Conservation (phyloP, 768 basidiomycete species). For the Lactarius psammicola region DNA sequence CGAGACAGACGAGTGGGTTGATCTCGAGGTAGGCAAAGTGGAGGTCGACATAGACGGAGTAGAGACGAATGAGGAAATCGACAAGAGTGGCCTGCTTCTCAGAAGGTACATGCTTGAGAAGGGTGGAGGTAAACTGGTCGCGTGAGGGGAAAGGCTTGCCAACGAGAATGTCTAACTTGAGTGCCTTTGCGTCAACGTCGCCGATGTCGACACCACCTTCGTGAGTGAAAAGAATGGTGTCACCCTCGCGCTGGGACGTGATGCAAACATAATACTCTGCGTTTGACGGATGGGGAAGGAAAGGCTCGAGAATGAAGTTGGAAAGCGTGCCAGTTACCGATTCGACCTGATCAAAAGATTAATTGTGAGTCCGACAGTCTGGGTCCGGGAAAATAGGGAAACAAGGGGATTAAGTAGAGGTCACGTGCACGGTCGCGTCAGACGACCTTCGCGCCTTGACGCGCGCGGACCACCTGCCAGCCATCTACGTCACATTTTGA, state of each 20-base stretch:
- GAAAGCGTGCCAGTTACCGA: conserved; percentile 90
- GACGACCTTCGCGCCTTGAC: background rate
- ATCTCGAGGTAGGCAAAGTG: conserved; percentile 99
- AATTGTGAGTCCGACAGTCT: conserved; percentile 10
- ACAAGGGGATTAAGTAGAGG: conserved; percentile 6
- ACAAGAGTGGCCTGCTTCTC: conserved; percentile 87
- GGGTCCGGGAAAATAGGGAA: background rate
- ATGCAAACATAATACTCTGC: conserved; percentile 99
- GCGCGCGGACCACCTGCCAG: conserved; percentile 9
- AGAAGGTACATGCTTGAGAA: conserved; percentile 80
- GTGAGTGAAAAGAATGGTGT: conserved; percentile 97
- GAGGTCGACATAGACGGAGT: conserved; percentile 96
- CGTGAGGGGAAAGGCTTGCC: conserved; percentile 77
- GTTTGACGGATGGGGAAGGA: conserved; percentile 90
- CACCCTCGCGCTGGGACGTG: conserved; percentile 91
- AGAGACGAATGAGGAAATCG: conserved; percentile 93
- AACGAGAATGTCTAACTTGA: conserved; percentile 83
- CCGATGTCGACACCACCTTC: conserved; percentile 99
- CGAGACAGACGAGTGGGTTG: conserved; percentile 95
- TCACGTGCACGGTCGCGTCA: conserved; percentile 28
- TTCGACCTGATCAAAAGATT: conserved; percentile 63
- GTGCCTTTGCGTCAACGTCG: conserved; percentile 96
- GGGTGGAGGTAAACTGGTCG: conserved; percentile 65
- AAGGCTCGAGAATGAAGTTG: conserved; percentile 99
- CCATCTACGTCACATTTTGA: conserved; percentile 11